Evolutionary conservation across 2,329 filamentous ascomycete species (phyloP).

Genomic region (Diaporthe velutina): DNA sequence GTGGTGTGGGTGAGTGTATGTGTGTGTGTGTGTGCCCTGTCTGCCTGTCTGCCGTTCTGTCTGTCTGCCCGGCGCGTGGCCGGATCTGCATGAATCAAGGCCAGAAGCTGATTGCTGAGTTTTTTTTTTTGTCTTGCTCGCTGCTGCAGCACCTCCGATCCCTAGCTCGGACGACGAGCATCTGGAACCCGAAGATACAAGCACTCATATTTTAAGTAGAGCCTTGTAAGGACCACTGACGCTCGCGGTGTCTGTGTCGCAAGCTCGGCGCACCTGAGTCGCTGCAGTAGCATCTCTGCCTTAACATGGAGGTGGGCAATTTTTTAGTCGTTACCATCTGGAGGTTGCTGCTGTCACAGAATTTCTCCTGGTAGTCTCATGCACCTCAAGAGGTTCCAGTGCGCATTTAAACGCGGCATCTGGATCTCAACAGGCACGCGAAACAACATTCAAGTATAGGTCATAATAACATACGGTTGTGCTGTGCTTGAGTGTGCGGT

Average conservation of each 20-base stretch:
- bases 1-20: slow-evolving; percentile 4
- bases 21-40: slow-evolving; percentile 1
- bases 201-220: slow-evolving; percentile 36
- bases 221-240: slow-evolving; percentile 12
- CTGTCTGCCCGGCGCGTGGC: slow-evolving; percentile 32
- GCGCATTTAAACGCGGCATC: slow-evolving; percentile 35
- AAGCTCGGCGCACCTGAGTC: slow-evolving; percentile 33
- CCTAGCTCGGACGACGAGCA: slow-evolving; percentile 30
- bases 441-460: slow-evolving; percentile 37
- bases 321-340: slow-evolving; percentile 34
- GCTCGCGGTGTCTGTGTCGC: slow-evolving; percentile 28
- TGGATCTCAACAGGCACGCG: slow-evolving; percentile 27
- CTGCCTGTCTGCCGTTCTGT: slow-evolving; percentile 11
- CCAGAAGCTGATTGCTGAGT: slow-evolving; percentile 30
- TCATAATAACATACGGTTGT: slow-evolving; percentile 36
- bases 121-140: not conserved
- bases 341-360: slow-evolving; percentile 33
- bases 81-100: slow-evolving; percentile 36
- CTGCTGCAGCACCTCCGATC: slow-evolving; percentile 27
- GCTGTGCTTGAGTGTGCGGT: slow-evolving; percentile 34
- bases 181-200: slow-evolving; percentile 18
- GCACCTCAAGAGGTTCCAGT: slow-evolving; percentile 27
- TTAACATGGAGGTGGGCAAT: slow-evolving; percentile 27
- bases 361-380: slow-evolving; percentile 17
- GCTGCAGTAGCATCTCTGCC: slow-evolving; percentile 27